A percentile compares a stretch with the other conserved stretches of the same genome.
Conservation (phyloP, 305 asterid species). For the Striga hermonthica region DNA sequence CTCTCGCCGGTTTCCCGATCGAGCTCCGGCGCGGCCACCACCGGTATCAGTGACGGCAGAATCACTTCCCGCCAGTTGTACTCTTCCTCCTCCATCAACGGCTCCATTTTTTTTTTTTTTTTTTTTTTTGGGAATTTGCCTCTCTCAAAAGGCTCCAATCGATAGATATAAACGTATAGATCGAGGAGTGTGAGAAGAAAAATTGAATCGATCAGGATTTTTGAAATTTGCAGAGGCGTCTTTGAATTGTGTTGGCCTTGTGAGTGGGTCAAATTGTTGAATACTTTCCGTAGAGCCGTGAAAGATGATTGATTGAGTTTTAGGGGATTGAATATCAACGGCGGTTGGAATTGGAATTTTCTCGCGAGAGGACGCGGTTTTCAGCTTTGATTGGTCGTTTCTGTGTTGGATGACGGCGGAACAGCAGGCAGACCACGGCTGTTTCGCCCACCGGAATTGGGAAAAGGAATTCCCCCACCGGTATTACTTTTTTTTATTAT, state of each 20-base stretch:
- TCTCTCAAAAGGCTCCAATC: no score
- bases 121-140: neutral
- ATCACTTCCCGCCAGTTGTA: slow-evolving; percentile 76
- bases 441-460: neutral
- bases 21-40: slow-evolving; percentile 58
- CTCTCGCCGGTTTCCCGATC: slow-evolving; percentile 75
- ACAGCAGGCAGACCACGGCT: neutral
- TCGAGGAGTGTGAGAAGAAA: neutral
- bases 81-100: slow-evolving; percentile 69
- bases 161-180: neutral
- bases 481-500: no score
- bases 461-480: no score
- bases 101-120: slow-evolving; percentile 46
- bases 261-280: neutral
- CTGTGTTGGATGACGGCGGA: neutral
- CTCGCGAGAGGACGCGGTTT: neutral
- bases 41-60: slow-evolving; percentile 58
- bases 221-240: neutral
- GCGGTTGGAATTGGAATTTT: neutral
- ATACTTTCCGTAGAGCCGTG: neutral
- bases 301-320: neutral
- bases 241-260: neutral
- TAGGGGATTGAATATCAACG: neutral
- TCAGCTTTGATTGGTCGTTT: neutral
- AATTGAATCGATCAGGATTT: neutral